Evolutionary conservation across 2,329 filamentous ascomycete species (phyloP), one percentile per base, ranked within the genome.

Genomic region (Colletotrichum nymphaeae): DNA sequence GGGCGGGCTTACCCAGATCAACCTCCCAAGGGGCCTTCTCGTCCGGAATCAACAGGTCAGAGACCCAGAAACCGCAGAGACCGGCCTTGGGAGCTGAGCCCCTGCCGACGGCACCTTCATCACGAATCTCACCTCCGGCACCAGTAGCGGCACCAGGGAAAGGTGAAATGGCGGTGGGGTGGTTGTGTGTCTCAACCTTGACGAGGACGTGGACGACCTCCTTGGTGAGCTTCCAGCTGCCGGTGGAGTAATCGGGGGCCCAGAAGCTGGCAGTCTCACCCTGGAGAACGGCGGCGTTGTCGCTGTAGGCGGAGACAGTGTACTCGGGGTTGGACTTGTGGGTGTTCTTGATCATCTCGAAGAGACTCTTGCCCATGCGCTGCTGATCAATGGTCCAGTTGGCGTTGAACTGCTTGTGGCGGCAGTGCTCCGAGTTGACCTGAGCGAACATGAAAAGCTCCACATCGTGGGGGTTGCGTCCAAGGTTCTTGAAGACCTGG

Each of bases 361-460:
- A 99, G 8, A 99, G 88, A 76, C 93, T 96, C 80, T 93, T 90
- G 58, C 90, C 88, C 88, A 95, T 97, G 76, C 88, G 86, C 76
- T 93, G 88, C 65, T 95, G 95, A 81, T 99, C 95, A 78, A 99
- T 97, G 19, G 93, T 97, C 95, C 97, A 99, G 72, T 92, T 93
- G 32, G 97, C 95, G 83, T 99, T 99, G 89, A 99, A 99, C 78
- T 97, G 94, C 87, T 98, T 97, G 82, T 90, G 88, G 28, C 88
- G 87, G 77, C 88, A 98, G 84, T 98, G 96, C 87, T 99, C 97
- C 3, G 96, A 98, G 86, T 98, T 98, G 81, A 99, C 96, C 84
- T 99, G 97, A 19, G 96, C 96, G 82, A 98, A 99, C 97, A 98
- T 98, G 88, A 98, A 98, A 26, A 98, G 88, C 85, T 99, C 97